Conservation (phyloP, 1,139 yeast genomes). For the Fermentozyma sake region DNA sequence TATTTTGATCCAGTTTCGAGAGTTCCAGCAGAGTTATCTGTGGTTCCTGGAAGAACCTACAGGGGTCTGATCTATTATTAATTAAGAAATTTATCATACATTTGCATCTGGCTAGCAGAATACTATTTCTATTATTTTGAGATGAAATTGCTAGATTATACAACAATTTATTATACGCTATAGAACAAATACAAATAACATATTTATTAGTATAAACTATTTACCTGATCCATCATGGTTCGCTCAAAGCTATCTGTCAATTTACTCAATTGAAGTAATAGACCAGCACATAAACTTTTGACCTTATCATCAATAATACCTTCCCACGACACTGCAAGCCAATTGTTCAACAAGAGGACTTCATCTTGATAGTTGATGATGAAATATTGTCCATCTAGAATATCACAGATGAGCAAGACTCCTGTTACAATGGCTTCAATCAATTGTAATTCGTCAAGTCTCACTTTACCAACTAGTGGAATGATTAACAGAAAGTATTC, state of each 20-base stretch:
- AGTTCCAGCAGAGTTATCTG: too few relatives aligned
- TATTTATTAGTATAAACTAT: conserved; percentile 6
- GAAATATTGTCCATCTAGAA: conserved; percentile 35
- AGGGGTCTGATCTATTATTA: too few relatives aligned
- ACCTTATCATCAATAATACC: conserved; percentile 39
- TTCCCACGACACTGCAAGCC: conserved; percentile 46
- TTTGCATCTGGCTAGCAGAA: too few relatives aligned
- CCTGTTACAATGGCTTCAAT: conserved; percentile 49
- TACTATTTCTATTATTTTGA: too few relatives aligned
- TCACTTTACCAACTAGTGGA: conserved; percentile 18
- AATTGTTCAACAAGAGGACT: conserved; percentile 29
- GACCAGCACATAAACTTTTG: conserved; percentile 49
- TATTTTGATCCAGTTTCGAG: too few relatives aligned
- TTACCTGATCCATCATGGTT: conserved; percentile 13
- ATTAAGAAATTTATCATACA: too few relatives aligned
- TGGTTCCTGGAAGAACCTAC: too few relatives aligned
- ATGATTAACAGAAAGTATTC: conserved; percentile 45
- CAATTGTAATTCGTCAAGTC: conserved; percentile 26
- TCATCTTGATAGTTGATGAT: conserved; percentile 23
- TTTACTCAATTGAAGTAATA: conserved; percentile 35
- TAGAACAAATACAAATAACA: conserved; percentile 1
- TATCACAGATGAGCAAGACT: conserved; percentile 42
- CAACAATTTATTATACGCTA: too few relatives aligned
- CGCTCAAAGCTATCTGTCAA: conserved; percentile 13
- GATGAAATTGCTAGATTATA: too few relatives aligned